Base-by-base conservation (phyloP, 106 monocot genomes). In the Dendrobium nobile region DNA sequence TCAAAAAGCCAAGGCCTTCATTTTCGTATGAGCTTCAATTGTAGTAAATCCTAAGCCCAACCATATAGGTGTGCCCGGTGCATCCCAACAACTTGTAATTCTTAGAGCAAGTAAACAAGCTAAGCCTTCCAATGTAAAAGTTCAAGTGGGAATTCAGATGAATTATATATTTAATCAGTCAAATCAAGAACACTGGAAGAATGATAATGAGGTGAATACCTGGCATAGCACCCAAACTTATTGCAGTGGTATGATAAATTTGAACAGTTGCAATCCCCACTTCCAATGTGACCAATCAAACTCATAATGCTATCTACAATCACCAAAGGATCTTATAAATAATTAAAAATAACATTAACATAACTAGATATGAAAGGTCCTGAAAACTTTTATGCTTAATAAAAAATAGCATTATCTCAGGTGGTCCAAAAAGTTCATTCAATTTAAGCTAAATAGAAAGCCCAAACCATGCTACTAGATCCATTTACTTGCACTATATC, bases 161-260 rank as follows among this genome's bases (percentile, higher is more conserved):
- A 73, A 42, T 18, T 41, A 28, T 68, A 28, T 13, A 9, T 68
- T 68, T 26, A 68, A 41, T 11, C 4, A 43, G 44, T 8, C 43
- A 74, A 42, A 44, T 19, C 43, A 74, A 74, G 43, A 42, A 22
- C 7, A 74, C 5, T 43, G 43, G 42, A 41, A 11, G 7, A 48
- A 76, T 47, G 76, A 48, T 48, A 19, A 41, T 76, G 76, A 51
- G 24, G 26, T 76, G 48, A 70, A 22, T 27, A 87, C 84, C 87
- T 87, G 42, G 75, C 81, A 87, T 84, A 87, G 19, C 45, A 58
- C 18, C 84, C 87, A 79, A 87, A 87, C 19, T 79, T 84, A 28
- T 48, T 41, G 81, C 87, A 87, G 45, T 87, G 87, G 65, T 75
- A 82, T 20, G 64, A 78, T 75, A 84, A 77, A 72, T 74, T 83